Evolutionary conservation across 1,284 basidiomycete genomes (phyloP).

Genomic region (Inonotus hispidus): DNA sequence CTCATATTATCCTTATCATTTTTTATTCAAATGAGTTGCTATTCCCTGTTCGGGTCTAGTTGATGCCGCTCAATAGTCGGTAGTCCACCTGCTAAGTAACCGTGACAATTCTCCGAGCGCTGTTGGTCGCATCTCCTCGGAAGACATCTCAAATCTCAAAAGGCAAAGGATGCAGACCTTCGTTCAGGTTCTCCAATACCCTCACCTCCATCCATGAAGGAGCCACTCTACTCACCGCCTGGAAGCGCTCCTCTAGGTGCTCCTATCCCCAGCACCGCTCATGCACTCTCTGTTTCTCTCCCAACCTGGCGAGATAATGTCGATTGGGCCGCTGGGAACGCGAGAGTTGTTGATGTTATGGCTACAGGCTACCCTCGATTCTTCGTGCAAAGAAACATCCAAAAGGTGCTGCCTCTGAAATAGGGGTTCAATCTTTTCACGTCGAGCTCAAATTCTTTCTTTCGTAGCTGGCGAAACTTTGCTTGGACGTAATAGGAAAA

Average conservation of each 20-base stretch:
- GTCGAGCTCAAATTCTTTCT: background rate
- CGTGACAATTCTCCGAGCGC: no score
- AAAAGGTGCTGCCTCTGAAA: conserved; percentile 55
- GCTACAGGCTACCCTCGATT: conserved; percentile 94
- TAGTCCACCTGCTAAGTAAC: no score
- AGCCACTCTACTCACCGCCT: conserved; percentile 9
- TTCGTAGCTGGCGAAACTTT: conserved; percentile 67
- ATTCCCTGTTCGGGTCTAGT: no score
- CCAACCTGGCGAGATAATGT: conserved; percentile 94
- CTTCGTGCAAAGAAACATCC: conserved; percentile 87
- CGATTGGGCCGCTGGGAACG: conserved; percentile 88
- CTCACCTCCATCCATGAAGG: conserved; percentile 7
- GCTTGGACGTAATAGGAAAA: conserved; percentile 63
- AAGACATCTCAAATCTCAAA: no score
- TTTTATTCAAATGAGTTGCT: no score
- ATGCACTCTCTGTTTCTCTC: conserved; percentile 94
- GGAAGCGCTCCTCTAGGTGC: conserved; percentile 28
- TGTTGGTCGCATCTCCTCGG: no score
- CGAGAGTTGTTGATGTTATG: conserved; percentile 79
- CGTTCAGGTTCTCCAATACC: no score
- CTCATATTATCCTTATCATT: no score
- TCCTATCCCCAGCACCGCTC: conserved; percentile 44
- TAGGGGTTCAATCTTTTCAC: background rate
- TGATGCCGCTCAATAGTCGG: background rate
- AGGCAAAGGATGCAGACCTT: no score